Evolutionary conservation across 305 asterid species (phyloP).

Genomic region (Monarda citriodora): DNA sequence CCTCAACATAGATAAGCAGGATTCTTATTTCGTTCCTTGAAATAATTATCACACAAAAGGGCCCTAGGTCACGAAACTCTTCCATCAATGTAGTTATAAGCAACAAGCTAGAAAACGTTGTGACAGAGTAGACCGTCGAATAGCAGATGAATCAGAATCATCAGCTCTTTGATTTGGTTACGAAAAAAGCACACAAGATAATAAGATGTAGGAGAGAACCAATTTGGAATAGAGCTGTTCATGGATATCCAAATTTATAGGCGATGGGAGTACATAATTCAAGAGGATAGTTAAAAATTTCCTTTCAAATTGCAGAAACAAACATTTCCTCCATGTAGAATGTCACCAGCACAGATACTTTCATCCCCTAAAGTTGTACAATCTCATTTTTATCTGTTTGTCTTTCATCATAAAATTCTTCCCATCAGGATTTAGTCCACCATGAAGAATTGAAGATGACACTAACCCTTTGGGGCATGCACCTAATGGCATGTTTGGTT

Average conservation of each 20-base stretch:
- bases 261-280: not conserved
- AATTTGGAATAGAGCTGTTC: not conserved
- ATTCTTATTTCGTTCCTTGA: too few species aligned
- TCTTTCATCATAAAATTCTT: not conserved
- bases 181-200: not conserved
- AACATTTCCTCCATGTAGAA: conserved; percentile 12
- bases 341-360: conserved; percentile 12
- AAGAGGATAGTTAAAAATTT: not conserved
- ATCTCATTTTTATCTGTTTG: too few species aligned
- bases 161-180: not conserved
- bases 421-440: not conserved
- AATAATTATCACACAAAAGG: not conserved
- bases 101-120: not conserved
- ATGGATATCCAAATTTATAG: not conserved
- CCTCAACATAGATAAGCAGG: too few species aligned
- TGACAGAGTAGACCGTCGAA: not conserved
- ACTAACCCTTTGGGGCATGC: not conserved
- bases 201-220: not conserved
- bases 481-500: too few species aligned
- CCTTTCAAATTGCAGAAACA: conserved; percentile 1
- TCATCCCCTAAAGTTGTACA: not conserved
- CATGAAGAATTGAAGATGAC: not conserved
- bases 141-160: not conserved
- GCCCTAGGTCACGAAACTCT: not conserved
- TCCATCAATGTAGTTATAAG: not conserved